Conservation (phyloP, 805 yeast genomes). For the Lipomyces lipofer region DNA sequence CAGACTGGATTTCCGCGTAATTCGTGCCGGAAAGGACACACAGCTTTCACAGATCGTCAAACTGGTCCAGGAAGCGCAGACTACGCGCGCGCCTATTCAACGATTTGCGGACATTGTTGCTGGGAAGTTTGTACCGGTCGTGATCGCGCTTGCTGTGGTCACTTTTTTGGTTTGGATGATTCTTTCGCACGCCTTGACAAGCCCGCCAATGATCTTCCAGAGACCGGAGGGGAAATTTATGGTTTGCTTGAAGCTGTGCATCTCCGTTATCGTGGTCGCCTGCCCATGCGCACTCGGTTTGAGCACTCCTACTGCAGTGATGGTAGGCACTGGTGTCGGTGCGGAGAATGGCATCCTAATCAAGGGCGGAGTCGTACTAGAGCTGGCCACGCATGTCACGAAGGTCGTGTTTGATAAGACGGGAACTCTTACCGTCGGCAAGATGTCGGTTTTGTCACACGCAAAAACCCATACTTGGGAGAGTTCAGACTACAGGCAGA, state of each 20-base stretch:
- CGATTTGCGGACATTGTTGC: conserved; percentile 83
- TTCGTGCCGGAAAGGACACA: conserved; percentile 76
- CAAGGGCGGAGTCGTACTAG: conserved; percentile 90
- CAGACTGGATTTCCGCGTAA: conserved; percentile 65
- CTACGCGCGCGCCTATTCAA: conserved; percentile 87
- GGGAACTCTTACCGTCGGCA: conserved; percentile 89
- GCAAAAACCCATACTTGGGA: conserved; percentile 17
- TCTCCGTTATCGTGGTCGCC: conserved; percentile 93
- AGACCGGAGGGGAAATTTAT: conserved; percentile 55
- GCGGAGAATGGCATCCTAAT: conserved; percentile 86
- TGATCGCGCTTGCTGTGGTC: conserved; percentile 57
- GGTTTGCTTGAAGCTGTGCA: conserved; percentile 74
- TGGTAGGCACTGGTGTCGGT: conserved; percentile 98
- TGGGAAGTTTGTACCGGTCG: conserved; percentile 77
- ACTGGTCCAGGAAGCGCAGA: conserved; percentile 86
- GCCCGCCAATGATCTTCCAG: conserved; percentile 53
- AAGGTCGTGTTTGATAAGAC: conserved; percentile 88
- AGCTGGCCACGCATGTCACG: conserved; percentile 63
- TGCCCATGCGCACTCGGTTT: conserved; percentile 98
- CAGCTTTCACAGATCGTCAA: conserved; percentile 83
- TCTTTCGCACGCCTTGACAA: conserved; percentile 40
- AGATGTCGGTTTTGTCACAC: conserved; percentile 52
- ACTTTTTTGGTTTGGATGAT: conserved; percentile 70
- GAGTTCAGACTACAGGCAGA: conserved; percentile 13
- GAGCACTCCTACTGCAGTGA: conserved; percentile 97